phyloP scores from a whole-genome alignment of 768 basidiomycete species.

The Agrocybe pediades region DNA sequence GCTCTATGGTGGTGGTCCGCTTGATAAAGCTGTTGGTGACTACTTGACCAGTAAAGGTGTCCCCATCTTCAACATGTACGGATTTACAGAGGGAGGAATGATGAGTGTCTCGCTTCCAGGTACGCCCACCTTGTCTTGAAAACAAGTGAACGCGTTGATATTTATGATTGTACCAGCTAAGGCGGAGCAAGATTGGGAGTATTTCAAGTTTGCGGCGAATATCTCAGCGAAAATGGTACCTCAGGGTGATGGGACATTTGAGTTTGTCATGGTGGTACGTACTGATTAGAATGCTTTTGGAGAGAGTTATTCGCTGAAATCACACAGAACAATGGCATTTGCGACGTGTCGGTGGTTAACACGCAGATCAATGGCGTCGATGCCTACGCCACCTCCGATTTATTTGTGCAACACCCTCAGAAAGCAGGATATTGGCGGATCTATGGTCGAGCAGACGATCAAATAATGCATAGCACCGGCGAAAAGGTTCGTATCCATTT shows the following conservation, averaged over 20 bases:
- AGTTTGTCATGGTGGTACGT: not conserved
- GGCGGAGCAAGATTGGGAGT: not conserved
- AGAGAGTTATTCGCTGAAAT: not conserved
- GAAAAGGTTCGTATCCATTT: not conserved
- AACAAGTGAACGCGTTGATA: not conserved
- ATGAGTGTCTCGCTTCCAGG: not conserved
- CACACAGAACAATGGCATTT: not conserved
- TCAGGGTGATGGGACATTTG: not conserved
- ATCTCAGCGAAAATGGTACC: not conserved
- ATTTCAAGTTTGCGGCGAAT: not conserved
- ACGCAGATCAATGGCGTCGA: not conserved
- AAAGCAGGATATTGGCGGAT: not conserved
- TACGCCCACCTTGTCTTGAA: not conserved
- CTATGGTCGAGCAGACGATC: not conserved
- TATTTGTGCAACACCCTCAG: not conserved
- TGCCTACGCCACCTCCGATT: not conserved
- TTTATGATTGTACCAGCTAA: not conserved
- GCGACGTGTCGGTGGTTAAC: not conserved
- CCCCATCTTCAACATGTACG: not conserved
- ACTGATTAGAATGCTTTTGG: not conserved
- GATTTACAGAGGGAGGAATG: not conserved
- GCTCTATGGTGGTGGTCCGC: not conserved
- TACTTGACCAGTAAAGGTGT: not conserved
- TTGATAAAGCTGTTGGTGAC: not conserved
- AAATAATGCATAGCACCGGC: not conserved